These are phyloP conservation scores for Theileria annulata DNA, from an alignment of 169 alveolate genomes.

Conservation along the genomic window DNA sequence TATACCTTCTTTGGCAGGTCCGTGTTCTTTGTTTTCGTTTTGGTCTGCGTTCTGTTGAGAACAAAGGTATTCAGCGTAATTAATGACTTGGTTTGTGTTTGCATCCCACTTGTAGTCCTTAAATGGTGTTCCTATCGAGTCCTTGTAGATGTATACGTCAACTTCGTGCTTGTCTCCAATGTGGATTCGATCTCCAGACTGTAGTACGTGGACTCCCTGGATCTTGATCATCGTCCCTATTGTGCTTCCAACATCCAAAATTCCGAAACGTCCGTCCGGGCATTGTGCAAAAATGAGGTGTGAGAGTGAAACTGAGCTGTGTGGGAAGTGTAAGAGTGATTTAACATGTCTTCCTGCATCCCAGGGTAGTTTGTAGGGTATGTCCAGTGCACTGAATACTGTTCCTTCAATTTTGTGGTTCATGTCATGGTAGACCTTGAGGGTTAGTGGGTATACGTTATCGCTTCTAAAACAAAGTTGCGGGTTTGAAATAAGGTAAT, in stretches of 20 bases:
- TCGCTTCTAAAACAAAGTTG: conserved; percentile 68
- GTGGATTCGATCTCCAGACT: conserved; percentile 80
- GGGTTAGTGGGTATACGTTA: conserved; percentile 62
- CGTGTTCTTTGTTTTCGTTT: neutral
- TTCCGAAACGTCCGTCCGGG: conserved; percentile 64
- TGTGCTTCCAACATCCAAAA: conserved; percentile 87
- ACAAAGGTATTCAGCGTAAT: conserved; percentile 39
- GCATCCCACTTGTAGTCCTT: conserved; percentile 73
- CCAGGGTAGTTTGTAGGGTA: conserved; percentile 86
- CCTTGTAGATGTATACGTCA: conserved; percentile 65
- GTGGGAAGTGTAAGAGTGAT: conserved; percentile 85
- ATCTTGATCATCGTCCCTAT: conserved; percentile 88
- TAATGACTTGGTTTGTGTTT: conserved; percentile 49
- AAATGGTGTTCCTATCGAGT: conserved; percentile 64
- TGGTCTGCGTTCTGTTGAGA: conserved; percentile 23
- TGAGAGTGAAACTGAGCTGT: conserved; percentile 86
- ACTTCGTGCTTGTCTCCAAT: conserved; percentile 83
- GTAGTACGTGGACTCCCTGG: conserved; percentile 66
- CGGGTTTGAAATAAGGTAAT: conserved; percentile 67
- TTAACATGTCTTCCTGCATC: conserved; percentile 88
- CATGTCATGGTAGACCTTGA: conserved; percentile 70
- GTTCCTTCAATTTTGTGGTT: conserved; percentile 77
- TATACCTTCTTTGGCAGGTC: conserved; percentile 11
- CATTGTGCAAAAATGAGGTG: conserved; percentile 81
- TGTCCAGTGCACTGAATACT: conserved; percentile 62